These are phyloP conservation scores for Penicillium vulpinum DNA, from an alignment of 2,329 filamentous ascomycete genomes.

Conservation along the genomic window DNA sequence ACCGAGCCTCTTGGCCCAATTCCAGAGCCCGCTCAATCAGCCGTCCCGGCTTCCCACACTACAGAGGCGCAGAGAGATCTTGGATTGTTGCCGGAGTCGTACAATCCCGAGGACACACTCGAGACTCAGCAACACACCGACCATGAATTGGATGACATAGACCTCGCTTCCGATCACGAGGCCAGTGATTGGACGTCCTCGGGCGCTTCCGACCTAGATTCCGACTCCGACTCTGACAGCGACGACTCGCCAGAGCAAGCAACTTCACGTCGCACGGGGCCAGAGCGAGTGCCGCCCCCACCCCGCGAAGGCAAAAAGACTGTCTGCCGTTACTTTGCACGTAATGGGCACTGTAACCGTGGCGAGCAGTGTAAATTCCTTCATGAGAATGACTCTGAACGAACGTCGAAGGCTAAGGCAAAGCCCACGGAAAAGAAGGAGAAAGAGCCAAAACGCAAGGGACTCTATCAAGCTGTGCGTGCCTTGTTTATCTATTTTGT, in stretches of 20 bases:
- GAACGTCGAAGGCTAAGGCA: constrained; percentile 29
- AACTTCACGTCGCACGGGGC: constrained; percentile 42
- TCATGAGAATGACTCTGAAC: constrained; percentile 38
- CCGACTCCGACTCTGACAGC: constrained; percentile 25
- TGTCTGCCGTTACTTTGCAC: constrained; percentile 44
- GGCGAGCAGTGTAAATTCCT: constrained; percentile 45
- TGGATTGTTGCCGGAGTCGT: neutral
- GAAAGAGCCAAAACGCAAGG: constrained; percentile 35
- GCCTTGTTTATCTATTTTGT: neutral
- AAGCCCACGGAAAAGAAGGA: constrained; percentile 26
- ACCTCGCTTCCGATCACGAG: constrained; percentile 16
- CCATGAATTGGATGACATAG: constrained; percentile 12
- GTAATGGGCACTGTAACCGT: constrained; percentile 43
- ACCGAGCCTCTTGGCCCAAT: neutral
- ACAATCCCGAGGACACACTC: neutral
- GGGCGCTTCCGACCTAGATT: constrained; percentile 32
- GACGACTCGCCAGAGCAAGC: constrained; percentile 44
- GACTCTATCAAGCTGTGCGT: constrained; percentile 47
- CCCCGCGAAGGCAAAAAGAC: constrained; percentile 36
- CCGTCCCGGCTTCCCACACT: neutral
- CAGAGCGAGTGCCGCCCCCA: constrained; percentile 43
- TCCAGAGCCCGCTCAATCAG: neutral
- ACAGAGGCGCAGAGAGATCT: neutral
- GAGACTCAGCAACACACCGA: neutral
- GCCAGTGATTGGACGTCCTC: constrained; percentile 43